Conservation (phyloP, 1,284 basidiomycete genomes). For the Phlebopus sp. region DNA sequence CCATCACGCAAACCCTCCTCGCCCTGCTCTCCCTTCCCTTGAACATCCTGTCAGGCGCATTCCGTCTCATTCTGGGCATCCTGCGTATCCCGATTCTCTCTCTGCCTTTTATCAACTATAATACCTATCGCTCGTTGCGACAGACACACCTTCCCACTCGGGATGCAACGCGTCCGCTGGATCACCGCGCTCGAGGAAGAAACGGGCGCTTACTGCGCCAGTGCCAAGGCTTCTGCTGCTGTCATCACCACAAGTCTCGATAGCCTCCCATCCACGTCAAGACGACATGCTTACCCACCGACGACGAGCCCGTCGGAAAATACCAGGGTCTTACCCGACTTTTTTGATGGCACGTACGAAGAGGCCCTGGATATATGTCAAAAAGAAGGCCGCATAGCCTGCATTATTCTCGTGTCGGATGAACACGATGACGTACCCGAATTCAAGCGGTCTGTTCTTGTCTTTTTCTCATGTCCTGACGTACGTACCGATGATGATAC, state of each 20-base stretch:
- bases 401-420: slow-evolving; percentile 82
- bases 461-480: slow-evolving; percentile 4
- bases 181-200: slow-evolving; percentile 76
- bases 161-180: slow-evolving; percentile 67
- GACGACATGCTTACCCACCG: slow-evolving; percentile 27
- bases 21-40: slow-evolving; percentile 45
- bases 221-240: slow-evolving; percentile 37
- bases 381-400: slow-evolving; percentile 71
- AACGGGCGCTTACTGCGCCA: slow-evolving; percentile 59
- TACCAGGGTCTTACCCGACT: slow-evolving; percentile 67
- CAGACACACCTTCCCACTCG: slow-evolving; percentile 38
- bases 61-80: slow-evolving; percentile 53
- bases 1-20: slow-evolving; percentile 21
- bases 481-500: neutral
- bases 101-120: slow-evolving; percentile 38
- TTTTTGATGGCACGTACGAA: slow-evolving; percentile 82
- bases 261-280: slow-evolving; percentile 21
- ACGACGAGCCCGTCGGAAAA: slow-evolving; percentile 30
- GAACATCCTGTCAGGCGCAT: slow-evolving; percentile 45
- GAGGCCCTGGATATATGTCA: slow-evolving; percentile 71
- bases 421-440: slow-evolving; percentile 88
- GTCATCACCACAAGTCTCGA: slow-evolving; percentile 38
- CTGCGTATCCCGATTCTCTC: slow-evolving; percentile 53
- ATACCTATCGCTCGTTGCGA: slow-evolving; percentile 41
- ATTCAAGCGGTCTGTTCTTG: slow-evolving; percentile 67